Evolutionary conservation across 257 asterid species (phyloP), one percentile per base, ranked within the genome.

Genomic region (Penstemon davidsonii): DNA sequence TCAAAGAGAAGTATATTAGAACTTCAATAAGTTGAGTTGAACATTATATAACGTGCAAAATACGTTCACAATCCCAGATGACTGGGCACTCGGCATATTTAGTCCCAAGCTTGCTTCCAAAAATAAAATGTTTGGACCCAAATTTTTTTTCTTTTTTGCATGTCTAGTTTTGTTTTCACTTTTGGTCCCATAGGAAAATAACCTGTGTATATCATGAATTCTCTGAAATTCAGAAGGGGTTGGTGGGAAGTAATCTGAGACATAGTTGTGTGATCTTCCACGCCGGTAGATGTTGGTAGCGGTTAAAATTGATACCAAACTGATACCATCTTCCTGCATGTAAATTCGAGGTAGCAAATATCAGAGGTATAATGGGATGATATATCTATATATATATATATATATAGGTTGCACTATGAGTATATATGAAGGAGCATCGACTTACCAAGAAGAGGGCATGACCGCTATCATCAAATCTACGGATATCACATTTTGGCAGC

Each of bases 401-500:
- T 1, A 56, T 5, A 6, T 13, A 64, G 60, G 25, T 12, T 41
- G 44, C 51, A 46, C 51, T 46, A 8, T 46, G 12, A 46, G 7
- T 46, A 46, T 49, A 15, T 15, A 15, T 49, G 15, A 49, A 8
- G 54, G 54, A 15, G 18, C 38, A 37, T 66, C 51, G 55, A 68
- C 85, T 36, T 87, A 92, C 98, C 96, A 92, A 64, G 83, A 92
- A 85, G 70, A 88, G 88, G 72, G 82, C 81, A 73, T 92, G 98
- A 6, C 94, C 89, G 11, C 81, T 76, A 69, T 78, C 79, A 45
- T 73, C 80, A 59, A 89, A 84, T 55, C 37, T 64, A 41, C 98
- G 96, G 55, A 84, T 71, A 73, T 83, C 83, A 74, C 95, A 89
- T 12, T 87, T 82, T 15, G 89, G 84, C 69, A 92, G 74, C 67